phyloP scores from a whole-genome alignment of 495 filamentous ascomycete species.

The Neurospora africana region DNA sequence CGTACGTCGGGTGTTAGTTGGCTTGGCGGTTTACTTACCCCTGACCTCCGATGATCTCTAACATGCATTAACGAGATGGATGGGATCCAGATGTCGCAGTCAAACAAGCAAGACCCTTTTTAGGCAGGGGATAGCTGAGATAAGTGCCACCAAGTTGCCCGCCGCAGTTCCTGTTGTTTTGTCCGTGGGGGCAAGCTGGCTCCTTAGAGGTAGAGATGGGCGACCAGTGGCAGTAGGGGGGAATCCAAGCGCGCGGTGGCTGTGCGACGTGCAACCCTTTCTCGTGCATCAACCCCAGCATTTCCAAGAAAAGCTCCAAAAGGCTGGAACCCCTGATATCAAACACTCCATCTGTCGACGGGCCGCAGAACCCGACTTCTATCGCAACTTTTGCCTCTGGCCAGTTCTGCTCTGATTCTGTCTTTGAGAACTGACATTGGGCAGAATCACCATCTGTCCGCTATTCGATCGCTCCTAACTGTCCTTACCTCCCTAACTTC shows the following conservation, averaged over 20 bases:
- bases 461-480: not conserved
- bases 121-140: not conserved
- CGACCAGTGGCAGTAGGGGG: not conserved
- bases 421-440: not conserved
- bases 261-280: slow-evolving; percentile 15
- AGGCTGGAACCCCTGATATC: not conserved
- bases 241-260: slow-evolving; percentile 6
- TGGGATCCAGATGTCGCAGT: not conserved
- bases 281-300: slow-evolving; percentile 14
- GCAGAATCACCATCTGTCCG: not conserved
- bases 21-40: not conserved
- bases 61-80: not conserved
- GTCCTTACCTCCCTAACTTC: not conserved
- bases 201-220: not conserved
- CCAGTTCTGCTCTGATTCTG: slow-evolving; percentile 5
- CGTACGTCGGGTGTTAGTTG: not conserved
- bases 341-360: not conserved
- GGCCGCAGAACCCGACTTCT: not conserved
- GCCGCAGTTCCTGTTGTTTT: not conserved
- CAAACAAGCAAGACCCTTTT: not conserved
- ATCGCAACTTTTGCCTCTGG: slow-evolving; percentile 1
- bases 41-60: not conserved
- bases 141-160: not conserved
- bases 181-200: not conserved
- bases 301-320: slow-evolving; percentile 3